Conservation (phyloP, 2,329 filamentous ascomycete species). For the Calonectria pseudoturangicola region DNA sequence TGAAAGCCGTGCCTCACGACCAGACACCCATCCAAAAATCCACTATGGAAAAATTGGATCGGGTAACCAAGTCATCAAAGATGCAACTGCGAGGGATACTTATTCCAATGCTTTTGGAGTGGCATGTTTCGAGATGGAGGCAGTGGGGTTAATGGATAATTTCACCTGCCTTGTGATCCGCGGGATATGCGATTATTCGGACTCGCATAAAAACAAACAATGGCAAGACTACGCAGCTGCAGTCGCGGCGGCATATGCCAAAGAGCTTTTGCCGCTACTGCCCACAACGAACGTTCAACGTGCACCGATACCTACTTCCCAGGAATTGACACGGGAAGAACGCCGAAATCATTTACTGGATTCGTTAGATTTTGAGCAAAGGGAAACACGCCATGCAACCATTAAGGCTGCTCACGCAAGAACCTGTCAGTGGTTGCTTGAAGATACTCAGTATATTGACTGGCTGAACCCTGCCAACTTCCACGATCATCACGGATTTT, state of each 20-base stretch:
- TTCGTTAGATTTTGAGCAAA: not conserved
- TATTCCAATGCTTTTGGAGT: conserved; percentile 45
- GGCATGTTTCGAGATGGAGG: conserved; percentile 58
- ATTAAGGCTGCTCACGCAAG: conserved; percentile 11
- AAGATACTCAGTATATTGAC: not conserved
- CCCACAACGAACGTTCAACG: accelerated
- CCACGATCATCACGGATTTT: conserved; percentile 6
- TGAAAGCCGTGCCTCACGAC: accelerated
- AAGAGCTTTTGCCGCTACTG: not conserved
- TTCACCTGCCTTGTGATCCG: conserved; percentile 60
- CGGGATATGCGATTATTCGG: conserved; percentile 26
- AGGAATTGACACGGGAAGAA: not conserved
- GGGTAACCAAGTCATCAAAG: conserved; percentile 10
- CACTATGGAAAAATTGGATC: conserved; percentile 19
- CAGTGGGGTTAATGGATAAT: conserved; percentile 52
- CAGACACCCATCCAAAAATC: not conserved
- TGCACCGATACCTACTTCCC: too few species aligned
- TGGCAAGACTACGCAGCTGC: conserved; percentile 26
- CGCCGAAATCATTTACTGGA: not conserved
- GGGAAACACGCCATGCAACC: not conserved
- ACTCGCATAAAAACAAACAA: conserved; percentile 23
- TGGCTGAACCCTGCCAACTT: conserved; percentile 1
- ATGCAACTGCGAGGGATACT: conserved; percentile 45
- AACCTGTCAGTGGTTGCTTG: conserved; percentile 19
- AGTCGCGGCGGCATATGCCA: conserved; percentile 15